These are phyloP conservation scores for Xylariaceae sp. DNA, from an alignment of 2,329 filamentous ascomycete genomes.

Conservation along the genomic window DNA sequence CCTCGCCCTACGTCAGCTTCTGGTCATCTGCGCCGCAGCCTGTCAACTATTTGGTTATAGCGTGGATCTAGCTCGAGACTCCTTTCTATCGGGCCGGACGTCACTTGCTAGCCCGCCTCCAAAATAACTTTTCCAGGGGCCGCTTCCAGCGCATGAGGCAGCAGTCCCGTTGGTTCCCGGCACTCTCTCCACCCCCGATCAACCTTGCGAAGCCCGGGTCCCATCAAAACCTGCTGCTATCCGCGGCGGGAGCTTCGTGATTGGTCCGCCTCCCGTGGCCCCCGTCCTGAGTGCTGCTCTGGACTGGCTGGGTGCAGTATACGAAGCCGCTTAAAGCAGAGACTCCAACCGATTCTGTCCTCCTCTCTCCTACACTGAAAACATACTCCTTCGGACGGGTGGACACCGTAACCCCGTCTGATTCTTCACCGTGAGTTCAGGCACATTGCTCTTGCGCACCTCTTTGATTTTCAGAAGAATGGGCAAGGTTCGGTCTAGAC, in stretches of 20 bases:
- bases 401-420: conserved; percentile 19
- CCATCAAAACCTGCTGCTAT: conserved; percentile 11
- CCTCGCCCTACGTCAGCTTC: conserved; percentile 10
- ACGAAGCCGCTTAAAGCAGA: neutral
- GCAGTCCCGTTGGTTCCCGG: neutral
- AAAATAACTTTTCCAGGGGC: neutral
- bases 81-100: conserved; percentile 1
- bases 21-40: conserved; percentile 6
- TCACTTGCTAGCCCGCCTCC: neutral
- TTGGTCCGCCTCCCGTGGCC: conserved; percentile 5
- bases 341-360: conserved; percentile 3
- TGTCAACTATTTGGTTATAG: neutral
- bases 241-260: conserved; percentile 9
- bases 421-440: conserved; percentile 24
- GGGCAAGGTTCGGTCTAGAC: conserved; percentile 45
- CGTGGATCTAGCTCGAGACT: neutral
- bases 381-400: conserved; percentile 1
- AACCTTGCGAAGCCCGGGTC: neutral
- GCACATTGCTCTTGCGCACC: conserved; percentile 21
- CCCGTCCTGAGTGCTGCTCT: neutral
- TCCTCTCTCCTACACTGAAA: neutral
- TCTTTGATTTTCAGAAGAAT: conserved; percentile 35
- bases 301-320: neutral
- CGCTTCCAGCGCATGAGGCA: neutral
- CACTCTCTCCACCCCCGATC: conserved; percentile 1